Conservation (phyloP, 2,329 filamentous ascomycete genomes). For the Diaporthe citrichinensis region DNA sequence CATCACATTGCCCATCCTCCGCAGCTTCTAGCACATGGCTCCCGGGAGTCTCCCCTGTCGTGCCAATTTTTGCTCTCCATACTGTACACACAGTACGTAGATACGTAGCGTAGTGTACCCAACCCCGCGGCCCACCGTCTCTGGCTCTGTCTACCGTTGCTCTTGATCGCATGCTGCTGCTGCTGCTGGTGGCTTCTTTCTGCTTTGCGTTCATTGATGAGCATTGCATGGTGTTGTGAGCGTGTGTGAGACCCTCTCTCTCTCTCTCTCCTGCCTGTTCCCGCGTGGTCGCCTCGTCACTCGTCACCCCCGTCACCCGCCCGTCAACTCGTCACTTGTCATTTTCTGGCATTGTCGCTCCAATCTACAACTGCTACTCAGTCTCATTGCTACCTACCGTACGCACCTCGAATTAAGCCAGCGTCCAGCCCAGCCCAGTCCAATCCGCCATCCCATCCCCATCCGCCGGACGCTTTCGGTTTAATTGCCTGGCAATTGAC, state of each 20-base stretch:
- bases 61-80: constrained; percentile 39
- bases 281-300: constrained; percentile 35
- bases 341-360: constrained; percentile 21
- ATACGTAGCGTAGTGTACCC: not conserved
- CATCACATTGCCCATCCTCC: constrained; percentile 34
- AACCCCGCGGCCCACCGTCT: constrained; percentile 13
- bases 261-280: constrained; percentile 20
- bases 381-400: not conserved
- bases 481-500: constrained; percentile 17
- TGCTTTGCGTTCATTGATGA: constrained; percentile 29
- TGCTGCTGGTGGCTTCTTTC: not conserved
- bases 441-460: constrained; percentile 9
- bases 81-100: constrained; percentile 18
- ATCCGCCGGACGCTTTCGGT: constrained; percentile 16
- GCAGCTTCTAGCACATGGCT: constrained; percentile 43
- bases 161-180: constrained; percentile 15
- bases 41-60: constrained; percentile 41
- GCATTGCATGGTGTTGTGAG: constrained; percentile 22
- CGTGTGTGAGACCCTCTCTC: constrained; percentile 18
- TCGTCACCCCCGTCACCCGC: constrained; percentile 22
- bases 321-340: constrained; percentile 27
- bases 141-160: not conserved
- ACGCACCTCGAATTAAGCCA: constrained; percentile 4
- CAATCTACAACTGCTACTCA: constrained; percentile 10
- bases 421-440: constrained; percentile 11